A percentile compares a stretch with the other conserved stretches of the same genome.
These are phyloP conservation scores for Kalmanozyma brasiliensis DNA, from an alignment of 1,284 basidiomycete species.

Conservation along the genomic window DNA sequence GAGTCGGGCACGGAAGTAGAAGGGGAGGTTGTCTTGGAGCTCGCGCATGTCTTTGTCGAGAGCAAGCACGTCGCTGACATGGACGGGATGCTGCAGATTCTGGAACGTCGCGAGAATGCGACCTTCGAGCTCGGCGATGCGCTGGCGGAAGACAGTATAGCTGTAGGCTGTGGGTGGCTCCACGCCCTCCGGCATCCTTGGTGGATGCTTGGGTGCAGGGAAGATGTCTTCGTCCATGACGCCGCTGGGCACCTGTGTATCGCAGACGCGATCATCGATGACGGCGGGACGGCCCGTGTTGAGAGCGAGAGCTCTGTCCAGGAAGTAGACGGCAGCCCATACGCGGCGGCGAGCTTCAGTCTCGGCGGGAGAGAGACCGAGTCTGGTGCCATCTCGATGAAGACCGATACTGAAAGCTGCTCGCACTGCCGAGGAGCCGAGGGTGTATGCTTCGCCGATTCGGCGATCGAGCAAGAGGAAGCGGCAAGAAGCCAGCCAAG, in stretches of 20 bases:
- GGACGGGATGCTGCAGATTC: slow-evolving; percentile 39
- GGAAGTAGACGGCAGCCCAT: slow-evolving; percentile 58
- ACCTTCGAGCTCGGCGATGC: slow-evolving; percentile 47
- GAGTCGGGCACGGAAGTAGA: slow-evolving; percentile 49
- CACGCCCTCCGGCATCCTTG: slow-evolving; percentile 38
- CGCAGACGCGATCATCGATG: slow-evolving; percentile 58
- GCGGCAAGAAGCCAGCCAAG: slow-evolving; percentile 49
- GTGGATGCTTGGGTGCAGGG: slow-evolving; percentile 38
- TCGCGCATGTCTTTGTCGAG: slow-evolving; percentile 49
- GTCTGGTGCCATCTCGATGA: slow-evolving; percentile 60
- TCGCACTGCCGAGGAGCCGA: slow-evolving; percentile 46
- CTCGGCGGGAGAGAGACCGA: slow-evolving; percentile 47
- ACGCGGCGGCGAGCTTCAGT: slow-evolving; percentile 56
- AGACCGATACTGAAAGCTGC: slow-evolving; percentile 59
- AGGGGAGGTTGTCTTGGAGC: slow-evolving; percentile 51
- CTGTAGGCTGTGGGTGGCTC: slow-evolving; percentile 46
- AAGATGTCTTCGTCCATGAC: slow-evolving; percentile 48
- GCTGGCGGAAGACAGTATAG: slow-evolving; percentile 50
- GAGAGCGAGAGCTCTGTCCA: slow-evolving; percentile 50
- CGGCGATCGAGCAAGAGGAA: slow-evolving; percentile 60
- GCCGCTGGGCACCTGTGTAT: slow-evolving; percentile 50
- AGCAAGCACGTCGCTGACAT: slow-evolving; percentile 54
- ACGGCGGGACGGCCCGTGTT: slow-evolving; percentile 57
- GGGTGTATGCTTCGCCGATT: slow-evolving; percentile 55
- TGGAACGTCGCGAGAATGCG: slow-evolving; percentile 42